Evolutionary conservation across 495 filamentous ascomycete genomes (phyloP).

Genomic region (Neurospora sp.): DNA sequence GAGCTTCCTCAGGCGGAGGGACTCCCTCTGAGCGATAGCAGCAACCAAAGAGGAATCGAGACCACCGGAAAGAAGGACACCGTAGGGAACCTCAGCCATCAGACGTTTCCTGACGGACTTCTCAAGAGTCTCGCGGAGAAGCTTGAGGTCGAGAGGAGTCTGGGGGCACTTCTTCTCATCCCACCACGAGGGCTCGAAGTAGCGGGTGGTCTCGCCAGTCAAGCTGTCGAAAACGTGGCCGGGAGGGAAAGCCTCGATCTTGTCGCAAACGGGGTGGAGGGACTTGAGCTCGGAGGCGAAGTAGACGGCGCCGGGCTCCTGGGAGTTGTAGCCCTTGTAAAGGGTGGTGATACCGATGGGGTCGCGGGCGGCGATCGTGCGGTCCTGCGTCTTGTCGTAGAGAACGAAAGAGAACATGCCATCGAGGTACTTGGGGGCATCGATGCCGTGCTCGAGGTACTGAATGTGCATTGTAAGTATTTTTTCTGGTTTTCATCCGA

Average conservation of each 20-base stretch:
- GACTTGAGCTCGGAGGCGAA: conserved; percentile 97
- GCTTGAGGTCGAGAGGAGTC: conserved; percentile 69
- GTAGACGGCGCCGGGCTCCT: conserved; percentile 75
- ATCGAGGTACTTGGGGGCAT: conserved; percentile 89
- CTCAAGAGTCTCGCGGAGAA: conserved; percentile 72
- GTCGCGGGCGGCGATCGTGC: conserved; percentile 86
- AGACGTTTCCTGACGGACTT: conserved; percentile 87
- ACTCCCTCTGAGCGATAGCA: conserved; percentile 90
- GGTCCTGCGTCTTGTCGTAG: conserved; percentile 86
- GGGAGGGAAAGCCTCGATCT: conserved; percentile 87
- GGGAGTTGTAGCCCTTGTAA: conserved; percentile 82
- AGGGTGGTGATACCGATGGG: conserved; percentile 96
- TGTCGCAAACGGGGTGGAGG: conserved; percentile 86
- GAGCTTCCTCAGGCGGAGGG: conserved; percentile 57
- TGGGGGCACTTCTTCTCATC: conserved; percentile 68
- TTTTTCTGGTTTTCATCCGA: neutral
- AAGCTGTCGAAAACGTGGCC: conserved; percentile 93
- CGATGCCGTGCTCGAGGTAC: conserved; percentile 87
- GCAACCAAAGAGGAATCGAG: conserved; percentile 93
- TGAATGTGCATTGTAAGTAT: conserved; percentile 20
- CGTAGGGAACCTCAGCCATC: conserved; percentile 98
- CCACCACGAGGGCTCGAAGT: conserved; percentile 91
- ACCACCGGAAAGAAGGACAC: conserved; percentile 89
- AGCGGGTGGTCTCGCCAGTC: conserved; percentile 68
- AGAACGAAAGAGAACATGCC: conserved; percentile 99